Conservation (phyloP, 2,329 filamentous ascomycete genomes). For the Bipolaris zeicola region DNA sequence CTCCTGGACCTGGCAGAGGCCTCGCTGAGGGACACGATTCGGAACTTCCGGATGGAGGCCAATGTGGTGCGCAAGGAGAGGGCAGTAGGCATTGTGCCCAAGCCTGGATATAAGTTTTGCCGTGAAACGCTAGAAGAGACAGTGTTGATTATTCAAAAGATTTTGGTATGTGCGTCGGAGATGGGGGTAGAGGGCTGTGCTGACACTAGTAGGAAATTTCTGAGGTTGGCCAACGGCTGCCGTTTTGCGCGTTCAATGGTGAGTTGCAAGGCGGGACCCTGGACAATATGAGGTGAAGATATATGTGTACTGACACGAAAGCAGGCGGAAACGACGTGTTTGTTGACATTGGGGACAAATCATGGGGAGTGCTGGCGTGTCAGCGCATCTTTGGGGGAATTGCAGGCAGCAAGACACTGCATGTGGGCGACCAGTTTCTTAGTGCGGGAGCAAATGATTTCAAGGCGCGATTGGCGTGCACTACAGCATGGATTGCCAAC, state of each 20-base stretch:
- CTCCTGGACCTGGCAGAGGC: constrained; percentile 90
- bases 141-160: constrained; percentile 90
- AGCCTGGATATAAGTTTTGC: constrained; percentile 70
- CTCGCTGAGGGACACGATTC: constrained; percentile 80
- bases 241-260: constrained; percentile 97
- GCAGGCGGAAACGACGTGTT: constrained; percentile 90
- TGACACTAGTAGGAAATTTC: constrained; percentile 66
- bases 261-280: constrained; percentile 5
- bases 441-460: constrained; percentile 92
- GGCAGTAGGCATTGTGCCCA: constrained; percentile 58
- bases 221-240: constrained; percentile 69
- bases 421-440: constrained; percentile 95
- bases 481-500: constrained; percentile 95
- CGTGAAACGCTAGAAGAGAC: constrained; percentile 95
- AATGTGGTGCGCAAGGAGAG: constrained; percentile 85
- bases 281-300: neutral
- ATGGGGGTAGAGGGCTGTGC: constrained; percentile 1
- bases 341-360: constrained; percentile 98
- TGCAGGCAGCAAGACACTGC: constrained; percentile 77
- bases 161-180: constrained; percentile 57
- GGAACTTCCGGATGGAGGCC: constrained; percentile 79
- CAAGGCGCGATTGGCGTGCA: constrained; percentile 89
- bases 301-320: constrained; percentile 28
- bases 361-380: constrained; percentile 90
- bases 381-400: constrained; percentile 87